These are phyloP conservation scores for Polytrichum commune DNA, from an alignment of 225 moss, liverwort and hornwort species.

Conservation along the genomic window DNA sequence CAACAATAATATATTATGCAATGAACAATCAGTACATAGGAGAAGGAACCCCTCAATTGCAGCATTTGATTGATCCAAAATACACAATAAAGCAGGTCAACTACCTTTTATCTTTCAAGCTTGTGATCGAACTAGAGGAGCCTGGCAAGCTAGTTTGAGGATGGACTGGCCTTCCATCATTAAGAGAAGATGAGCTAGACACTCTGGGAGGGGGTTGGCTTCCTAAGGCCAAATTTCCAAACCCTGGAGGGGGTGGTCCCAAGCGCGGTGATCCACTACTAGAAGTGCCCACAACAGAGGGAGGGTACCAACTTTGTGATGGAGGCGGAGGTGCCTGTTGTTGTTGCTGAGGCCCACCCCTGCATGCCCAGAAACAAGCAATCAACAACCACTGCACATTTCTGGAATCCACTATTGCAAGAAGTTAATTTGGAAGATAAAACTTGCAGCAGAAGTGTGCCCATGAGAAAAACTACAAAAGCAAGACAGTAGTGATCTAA, in stretches of 20 bases:
- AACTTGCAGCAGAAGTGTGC: no score
- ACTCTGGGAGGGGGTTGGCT: conserved; percentile 42
- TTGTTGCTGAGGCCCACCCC: conserved; percentile 60
- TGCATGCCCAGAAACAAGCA: conserved; percentile 10
- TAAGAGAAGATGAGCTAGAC: conserved; percentile 10
- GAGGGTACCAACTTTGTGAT: conserved; percentile 62
- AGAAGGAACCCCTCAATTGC: no score
- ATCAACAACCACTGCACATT: no score
- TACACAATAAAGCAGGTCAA: neutral
- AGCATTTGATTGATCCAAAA: no score
- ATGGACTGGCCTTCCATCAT: conserved; percentile 35
- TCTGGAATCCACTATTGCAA: no score
- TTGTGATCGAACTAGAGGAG: conserved; percentile 37
- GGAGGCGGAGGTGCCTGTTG: conserved; percentile 51
- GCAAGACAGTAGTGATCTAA: no score
- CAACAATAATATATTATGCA: no score
- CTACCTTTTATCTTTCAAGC: conserved; percentile 53
- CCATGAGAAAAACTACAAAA: no score
- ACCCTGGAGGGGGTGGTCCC: conserved; percentile 32
- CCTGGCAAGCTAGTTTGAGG: conserved; percentile 40
- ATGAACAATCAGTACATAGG: no score
- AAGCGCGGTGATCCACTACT: conserved; percentile 44
- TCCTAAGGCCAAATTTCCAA: conserved; percentile 33
- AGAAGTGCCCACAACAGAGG: conserved; percentile 45
- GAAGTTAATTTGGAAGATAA: no score